Evolutionary conservation across 805 yeast genomes (phyloP).

Genomic region (Metschnikowia vanudenii): DNA sequence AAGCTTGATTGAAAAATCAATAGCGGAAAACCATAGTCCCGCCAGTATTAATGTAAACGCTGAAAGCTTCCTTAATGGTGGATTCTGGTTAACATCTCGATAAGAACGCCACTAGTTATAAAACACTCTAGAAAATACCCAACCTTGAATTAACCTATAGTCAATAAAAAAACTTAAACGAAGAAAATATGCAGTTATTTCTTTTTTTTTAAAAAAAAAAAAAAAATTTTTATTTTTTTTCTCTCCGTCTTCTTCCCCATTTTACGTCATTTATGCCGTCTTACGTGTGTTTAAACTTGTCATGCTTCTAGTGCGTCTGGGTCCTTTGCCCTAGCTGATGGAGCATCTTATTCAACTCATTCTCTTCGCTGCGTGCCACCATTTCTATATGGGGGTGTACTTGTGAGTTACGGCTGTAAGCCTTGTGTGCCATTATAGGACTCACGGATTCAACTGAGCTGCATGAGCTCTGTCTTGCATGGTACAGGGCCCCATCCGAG

Average conservation of each 20-base stretch:
- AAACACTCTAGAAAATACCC: background rate
- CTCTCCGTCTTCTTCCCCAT: too few relatives aligned
- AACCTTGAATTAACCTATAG: constrained; percentile 8
- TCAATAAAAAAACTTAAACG: background rate
- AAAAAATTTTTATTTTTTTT: too few relatives aligned
- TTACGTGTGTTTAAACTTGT: background rate
- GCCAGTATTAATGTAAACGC: too few relatives aligned
- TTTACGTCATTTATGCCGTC: background rate
- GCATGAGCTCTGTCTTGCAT: constrained; percentile 25
- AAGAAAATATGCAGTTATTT: constrained; percentile 1
- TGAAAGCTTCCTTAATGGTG: too few relatives aligned
- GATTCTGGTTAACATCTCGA: too few relatives aligned
- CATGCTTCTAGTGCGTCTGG: background rate
- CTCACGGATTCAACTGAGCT: constrained; percentile 20
- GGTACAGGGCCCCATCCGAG: constrained; percentile 12
- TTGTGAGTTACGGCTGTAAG: background rate
- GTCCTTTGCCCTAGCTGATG: constrained; percentile 11
- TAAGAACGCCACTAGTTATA: background rate
- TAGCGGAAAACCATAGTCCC: too few relatives aligned
- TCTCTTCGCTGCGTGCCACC: constrained; percentile 18
- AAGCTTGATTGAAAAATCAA: background rate
- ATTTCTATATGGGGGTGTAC: constrained; percentile 18
- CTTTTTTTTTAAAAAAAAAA: background rate
- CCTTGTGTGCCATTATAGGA: constrained; percentile 9
- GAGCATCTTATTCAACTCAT: constrained; percentile 17